Conservation (phyloP, 768 basidiomycete genomes). For the Cantharellus cinnabarinus region DNA sequence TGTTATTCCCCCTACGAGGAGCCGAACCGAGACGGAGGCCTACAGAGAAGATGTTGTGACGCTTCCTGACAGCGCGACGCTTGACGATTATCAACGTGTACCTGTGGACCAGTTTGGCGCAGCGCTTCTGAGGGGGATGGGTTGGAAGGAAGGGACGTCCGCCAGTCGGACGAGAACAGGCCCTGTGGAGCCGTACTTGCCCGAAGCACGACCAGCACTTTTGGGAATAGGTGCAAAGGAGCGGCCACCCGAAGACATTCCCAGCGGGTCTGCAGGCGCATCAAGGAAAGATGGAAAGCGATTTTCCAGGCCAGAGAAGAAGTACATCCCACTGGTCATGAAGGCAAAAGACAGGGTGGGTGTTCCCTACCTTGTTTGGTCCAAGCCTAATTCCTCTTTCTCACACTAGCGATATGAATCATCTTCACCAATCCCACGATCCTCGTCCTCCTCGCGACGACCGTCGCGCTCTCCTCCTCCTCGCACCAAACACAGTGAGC, state of each 20-base stretch:
- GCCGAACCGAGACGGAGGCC: slow-evolving; percentile 60
- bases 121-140: slow-evolving; percentile 89
- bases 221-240: slow-evolving; percentile 92
- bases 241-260: slow-evolving; percentile 36
- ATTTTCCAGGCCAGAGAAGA: slow-evolving; percentile 32
- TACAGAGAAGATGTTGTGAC: slow-evolving; percentile 65
- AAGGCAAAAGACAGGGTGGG: slow-evolving; percentile 29
- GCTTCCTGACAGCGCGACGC: slow-evolving; percentile 52
- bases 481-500: slow-evolving; percentile 10
- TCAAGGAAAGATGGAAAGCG: slow-evolving; percentile 19
- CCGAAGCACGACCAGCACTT: slow-evolving; percentile 61
- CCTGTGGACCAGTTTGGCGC: slow-evolving; percentile 87
- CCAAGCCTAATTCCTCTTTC: background rate
- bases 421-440: slow-evolving; percentile 13
- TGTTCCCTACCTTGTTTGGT: background rate
- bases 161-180: slow-evolving; percentile 45
- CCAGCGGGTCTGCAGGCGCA: slow-evolving; percentile 13
- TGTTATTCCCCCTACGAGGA: slow-evolving; percentile 31
- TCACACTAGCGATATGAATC: background rate
- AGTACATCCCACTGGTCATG: slow-evolving; percentile 70
- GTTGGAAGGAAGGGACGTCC: slow-evolving; percentile 71
- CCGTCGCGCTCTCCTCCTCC: slow-evolving; percentile 10
- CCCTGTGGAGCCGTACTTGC: slow-evolving; percentile 59
- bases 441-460: slow-evolving; percentile 21
- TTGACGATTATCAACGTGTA: slow-evolving; percentile 75